These are phyloP conservation scores for Clonostachys sp. DNA, from an alignment of 2,329 filamentous ascomycete genomes.

Conservation along the genomic window DNA sequence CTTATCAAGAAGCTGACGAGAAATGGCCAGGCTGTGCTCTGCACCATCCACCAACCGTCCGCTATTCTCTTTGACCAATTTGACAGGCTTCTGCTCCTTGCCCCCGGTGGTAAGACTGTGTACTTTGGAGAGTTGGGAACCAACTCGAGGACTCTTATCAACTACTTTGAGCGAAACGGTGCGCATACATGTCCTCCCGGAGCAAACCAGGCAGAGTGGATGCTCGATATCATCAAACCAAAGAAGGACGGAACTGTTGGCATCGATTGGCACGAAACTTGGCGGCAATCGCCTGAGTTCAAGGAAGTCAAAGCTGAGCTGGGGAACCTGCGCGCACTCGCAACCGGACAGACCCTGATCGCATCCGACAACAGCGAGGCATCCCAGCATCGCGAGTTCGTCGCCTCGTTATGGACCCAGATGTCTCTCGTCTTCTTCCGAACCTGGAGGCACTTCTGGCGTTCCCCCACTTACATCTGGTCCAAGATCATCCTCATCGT, in stretches of 20 bases:
- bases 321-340: constrained; percentile 40
- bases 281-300: constrained; percentile 48
- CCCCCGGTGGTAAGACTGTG: constrained; percentile 38
- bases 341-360: constrained; percentile 6
- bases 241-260: constrained; percentile 27
- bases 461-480: constrained; percentile 77
- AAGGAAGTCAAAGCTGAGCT: constrained; percentile 45
- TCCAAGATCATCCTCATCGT: constrained; percentile 51
- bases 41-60: constrained; percentile 46
- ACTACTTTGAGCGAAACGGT: constrained; percentile 60
- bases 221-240: constrained; percentile 40
- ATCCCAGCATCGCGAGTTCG: constrained; percentile 62
- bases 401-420: constrained; percentile 55
- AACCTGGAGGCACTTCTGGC: constrained; percentile 81
- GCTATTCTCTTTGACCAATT: constrained; percentile 36
- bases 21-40: constrained; percentile 40
- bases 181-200: constrained; percentile 47
- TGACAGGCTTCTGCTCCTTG: constrained; percentile 51
- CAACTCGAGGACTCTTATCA: constrained; percentile 26
- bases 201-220: constrained; percentile 65
- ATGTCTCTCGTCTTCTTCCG: constrained; percentile 58
- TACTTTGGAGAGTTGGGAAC: constrained; percentile 78
- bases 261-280: constrained; percentile 51
- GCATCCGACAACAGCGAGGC: constrained; percentile 27
- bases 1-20: constrained; percentile 59